phyloP scores from a whole-genome alignment of 805 yeast species.

The Tetrapisispora iriomotensis region DNA sequence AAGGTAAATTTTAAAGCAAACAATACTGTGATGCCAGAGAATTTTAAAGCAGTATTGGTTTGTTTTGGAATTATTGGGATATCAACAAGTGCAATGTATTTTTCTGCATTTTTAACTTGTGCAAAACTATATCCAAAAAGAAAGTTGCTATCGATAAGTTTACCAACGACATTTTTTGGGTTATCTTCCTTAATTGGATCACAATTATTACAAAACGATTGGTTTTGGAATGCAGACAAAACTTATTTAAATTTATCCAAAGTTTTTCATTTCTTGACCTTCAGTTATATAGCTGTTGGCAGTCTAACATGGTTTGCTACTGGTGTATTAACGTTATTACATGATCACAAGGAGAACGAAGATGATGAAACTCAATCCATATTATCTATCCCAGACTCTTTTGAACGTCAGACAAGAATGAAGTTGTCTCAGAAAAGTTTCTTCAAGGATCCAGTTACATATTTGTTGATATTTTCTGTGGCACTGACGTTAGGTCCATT shows the following conservation, averaged over 20 bases:
- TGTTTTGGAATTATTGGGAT: slow-evolving; percentile 55
- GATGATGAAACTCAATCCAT: slow-evolving; percentile 9
- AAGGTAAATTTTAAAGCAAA: slow-evolving; percentile 16
- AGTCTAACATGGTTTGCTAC: slow-evolving; percentile 53
- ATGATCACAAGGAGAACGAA: slow-evolving; percentile 26
- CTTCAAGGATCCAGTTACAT: slow-evolving; percentile 48
- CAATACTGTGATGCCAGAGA: slow-evolving; percentile 5
- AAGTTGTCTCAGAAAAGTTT: slow-evolving; percentile 7
- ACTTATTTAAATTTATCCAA: slow-evolving; percentile 36
- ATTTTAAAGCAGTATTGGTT: slow-evolving; percentile 32
- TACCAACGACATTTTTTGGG: slow-evolving; percentile 86
- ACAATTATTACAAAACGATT: slow-evolving; percentile 40
- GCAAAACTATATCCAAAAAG: slow-evolving; percentile 73
- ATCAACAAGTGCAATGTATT: slow-evolving; percentile 65
- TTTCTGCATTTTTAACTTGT: slow-evolving; percentile 65
- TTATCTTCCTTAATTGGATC: slow-evolving; percentile 68
- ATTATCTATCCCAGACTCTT: slow-evolving; percentile 3
- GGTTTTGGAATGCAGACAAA: slow-evolving; percentile 28
- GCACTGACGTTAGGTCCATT: slow-evolving; percentile 70
- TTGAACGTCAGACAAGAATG: background rate
- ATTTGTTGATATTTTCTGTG: slow-evolving; percentile 53
- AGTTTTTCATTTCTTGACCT: slow-evolving; percentile 45
- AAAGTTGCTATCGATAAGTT: slow-evolving; percentile 73
- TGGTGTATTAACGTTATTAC: slow-evolving; percentile 47
- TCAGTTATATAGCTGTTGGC: slow-evolving; percentile 48